These are phyloP conservation scores for Saccharomyces kudriavzevii DNA, from an alignment of 805 yeast species.

Conservation along the genomic window DNA sequence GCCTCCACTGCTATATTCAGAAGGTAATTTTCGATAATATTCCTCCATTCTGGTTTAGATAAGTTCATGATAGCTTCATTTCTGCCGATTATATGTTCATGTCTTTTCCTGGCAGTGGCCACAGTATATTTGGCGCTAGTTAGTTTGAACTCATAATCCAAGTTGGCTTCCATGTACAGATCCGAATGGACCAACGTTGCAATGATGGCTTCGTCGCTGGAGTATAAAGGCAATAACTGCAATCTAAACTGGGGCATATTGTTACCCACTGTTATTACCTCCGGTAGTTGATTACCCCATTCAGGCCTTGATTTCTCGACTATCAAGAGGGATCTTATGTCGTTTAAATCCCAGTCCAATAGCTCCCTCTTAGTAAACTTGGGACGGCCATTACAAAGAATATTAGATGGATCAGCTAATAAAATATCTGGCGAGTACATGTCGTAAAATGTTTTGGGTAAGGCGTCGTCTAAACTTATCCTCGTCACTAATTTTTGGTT, in stretches of 20 bases:
- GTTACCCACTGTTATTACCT: conserved; percentile 14
- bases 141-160: conserved; percentile 41
- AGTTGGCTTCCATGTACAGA: conserved; percentile 49
- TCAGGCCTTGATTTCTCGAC: conserved; percentile 39
- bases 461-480: conserved; percentile 35
- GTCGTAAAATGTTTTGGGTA: conserved; percentile 40
- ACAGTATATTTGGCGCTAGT: conserved; percentile 54
- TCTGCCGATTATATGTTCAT: conserved; percentile 19
- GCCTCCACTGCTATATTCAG: conserved; percentile 55
- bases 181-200: conserved; percentile 44
- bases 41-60: conserved; percentile 53
- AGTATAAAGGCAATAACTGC: conserved; percentile 42
- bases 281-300: conserved; percentile 45
- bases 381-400: conserved; percentile 48
- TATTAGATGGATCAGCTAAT: conserved; percentile 26
- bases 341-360: conserved; percentile 59
- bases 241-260: conserved; percentile 32
- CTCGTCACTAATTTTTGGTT: neutral
- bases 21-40: conserved; percentile 56
- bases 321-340: conserved; percentile 51
- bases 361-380: conserved; percentile 48
- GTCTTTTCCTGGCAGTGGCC: conserved; percentile 43
- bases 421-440: conserved; percentile 47
- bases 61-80: conserved; percentile 19
- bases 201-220: conserved; percentile 39